phyloP scores from a whole-genome alignment of 1,139 yeast species.

The Magnusiomyces suaveolens region DNA sequence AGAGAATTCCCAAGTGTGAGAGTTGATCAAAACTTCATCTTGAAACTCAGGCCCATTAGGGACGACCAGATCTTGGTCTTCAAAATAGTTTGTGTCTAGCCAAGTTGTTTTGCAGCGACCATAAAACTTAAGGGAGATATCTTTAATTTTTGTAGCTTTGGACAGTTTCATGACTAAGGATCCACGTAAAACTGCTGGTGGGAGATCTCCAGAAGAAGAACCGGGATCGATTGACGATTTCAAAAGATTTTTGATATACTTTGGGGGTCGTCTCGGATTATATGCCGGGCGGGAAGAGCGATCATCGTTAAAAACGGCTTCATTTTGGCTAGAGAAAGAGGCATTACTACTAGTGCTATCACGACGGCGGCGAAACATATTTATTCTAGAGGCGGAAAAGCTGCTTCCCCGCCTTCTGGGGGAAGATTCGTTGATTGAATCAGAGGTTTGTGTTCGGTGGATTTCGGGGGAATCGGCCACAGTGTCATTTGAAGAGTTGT shows the following conservation, averaged over 20 bases:
- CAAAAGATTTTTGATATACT: not conserved
- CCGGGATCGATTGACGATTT: constrained; percentile 6
- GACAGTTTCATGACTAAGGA: constrained; percentile 60
- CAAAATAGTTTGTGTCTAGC: constrained; percentile 46
- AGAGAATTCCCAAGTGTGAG: constrained; percentile 33
- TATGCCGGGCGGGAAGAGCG: not conserved
- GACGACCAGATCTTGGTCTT: not conserved
- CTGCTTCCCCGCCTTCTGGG: not conserved
- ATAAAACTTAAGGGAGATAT: constrained; percentile 48
- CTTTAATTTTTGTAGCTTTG: constrained; percentile 63
- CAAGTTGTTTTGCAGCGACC: constrained; percentile 74
- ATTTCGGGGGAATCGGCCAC: not conserved
- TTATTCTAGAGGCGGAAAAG: not conserved
- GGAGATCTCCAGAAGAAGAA: constrained; percentile 36
- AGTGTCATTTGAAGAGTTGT: not conserved
- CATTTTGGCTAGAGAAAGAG: not conserved
- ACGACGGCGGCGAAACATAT: not conserved
- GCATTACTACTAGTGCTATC: not conserved
- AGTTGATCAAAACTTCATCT: constrained; percentile 27
- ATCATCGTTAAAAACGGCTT: not conserved
- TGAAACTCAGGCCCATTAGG: constrained; percentile 22
- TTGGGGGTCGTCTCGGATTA: not conserved
- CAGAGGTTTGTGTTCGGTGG: not conserved
- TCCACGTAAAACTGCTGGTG: constrained; percentile 72
- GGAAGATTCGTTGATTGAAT: not conserved